Base-by-base conservation (phyloP, 2,329 filamentous ascomycete genomes). In the Xylariaceae sp. region DNA sequence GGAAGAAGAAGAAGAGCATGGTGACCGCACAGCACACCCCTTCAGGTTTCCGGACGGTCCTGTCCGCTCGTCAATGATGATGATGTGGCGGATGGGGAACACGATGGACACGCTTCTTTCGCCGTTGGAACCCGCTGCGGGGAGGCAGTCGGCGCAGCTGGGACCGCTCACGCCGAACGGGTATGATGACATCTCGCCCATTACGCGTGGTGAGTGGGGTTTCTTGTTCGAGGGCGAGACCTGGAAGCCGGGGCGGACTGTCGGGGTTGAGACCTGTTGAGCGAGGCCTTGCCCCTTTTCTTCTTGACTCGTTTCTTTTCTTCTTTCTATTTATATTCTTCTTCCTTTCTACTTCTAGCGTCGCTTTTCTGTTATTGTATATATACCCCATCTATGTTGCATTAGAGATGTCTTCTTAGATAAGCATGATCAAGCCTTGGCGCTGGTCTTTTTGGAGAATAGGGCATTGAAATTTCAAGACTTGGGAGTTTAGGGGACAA, bases 121-220 rank as follows among this genome's bases (percentile, higher is more conserved):
- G 36, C 53, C 51, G 22, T 51, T 44, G 34, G 48, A 55, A 27
- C 37, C 32, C 2, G n/a, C n/a, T n/a, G n/a, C n/a, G n/a, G n/a
- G n/a, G n/a, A 39, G 38, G 33, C 46, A 48, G 33, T 47, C 51
- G 40, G 57, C 61, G 44, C 59, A 47, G 38, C 52, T 72, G 17
- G 77, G 75, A 0, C 74, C 79, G 1, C 61, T 67, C 64, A 83
- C 80, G 45, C 80, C 79, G 1, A 80, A 82, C 51, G 73, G 67
- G 6, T 79, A 77, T 51, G 79, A 80, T 17, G 80, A 84, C 56
- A 78, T 83, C 44, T 82, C 78, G 40, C 80, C 80, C 5, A 73
- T 77, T 20, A 83, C 80, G 7, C 70, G 76, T 33, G 77, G 77
- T 5, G 80, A 83, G 62, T 84, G 80, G 80, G 76, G 78, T 0